Conservation (phyloP, 78 protist genomes). For the Cyanophora paradoxa region DNA sequence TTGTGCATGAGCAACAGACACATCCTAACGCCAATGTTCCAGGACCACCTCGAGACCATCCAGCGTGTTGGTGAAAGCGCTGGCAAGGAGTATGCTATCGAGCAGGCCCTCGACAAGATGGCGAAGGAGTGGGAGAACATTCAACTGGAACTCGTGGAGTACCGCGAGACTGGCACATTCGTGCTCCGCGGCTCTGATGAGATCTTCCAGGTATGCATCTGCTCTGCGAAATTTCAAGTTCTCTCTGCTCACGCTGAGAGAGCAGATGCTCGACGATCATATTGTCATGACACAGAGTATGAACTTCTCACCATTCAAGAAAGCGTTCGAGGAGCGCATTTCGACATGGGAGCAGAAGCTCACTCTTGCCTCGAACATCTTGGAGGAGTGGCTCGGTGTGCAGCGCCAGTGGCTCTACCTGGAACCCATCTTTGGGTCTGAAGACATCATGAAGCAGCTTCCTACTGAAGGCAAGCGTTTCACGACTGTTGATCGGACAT, state of each 20-base stretch:
- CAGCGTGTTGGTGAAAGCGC: slow-evolving; percentile 46
- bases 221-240: too few species aligned
- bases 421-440: slow-evolving; percentile 72
- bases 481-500: slow-evolving; percentile 45
- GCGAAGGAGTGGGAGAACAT: slow-evolving; percentile 31
- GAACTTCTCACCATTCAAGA: slow-evolving; percentile 64
- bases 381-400: slow-evolving; percentile 65
- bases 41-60: slow-evolving; percentile 2
- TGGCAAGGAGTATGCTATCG: slow-evolving; percentile 58
- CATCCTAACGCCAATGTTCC: too few species aligned
- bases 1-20: too few species aligned
- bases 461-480: slow-evolving; percentile 58
- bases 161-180: slow-evolving; percentile 53
- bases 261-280: slow-evolving; percentile 63
- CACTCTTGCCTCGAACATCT: slow-evolving; percentile 24
- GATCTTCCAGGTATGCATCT: too few species aligned
- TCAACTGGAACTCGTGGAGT: slow-evolving; percentile 16
- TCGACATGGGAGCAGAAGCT: slow-evolving; percentile 62
- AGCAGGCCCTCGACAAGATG: slow-evolving; percentile 50
- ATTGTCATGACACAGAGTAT: slow-evolving; percentile 58
- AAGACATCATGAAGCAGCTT: slow-evolving; percentile 67
- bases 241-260: too few species aligned
- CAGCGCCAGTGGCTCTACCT: slow-evolving; percentile 74
- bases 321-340: slow-evolving; percentile 61
- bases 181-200: slow-evolving; percentile 59